phyloP scores from a whole-genome alignment of 495 filamentous ascomycete species.

The Hypoxylon intermedium region DNA sequence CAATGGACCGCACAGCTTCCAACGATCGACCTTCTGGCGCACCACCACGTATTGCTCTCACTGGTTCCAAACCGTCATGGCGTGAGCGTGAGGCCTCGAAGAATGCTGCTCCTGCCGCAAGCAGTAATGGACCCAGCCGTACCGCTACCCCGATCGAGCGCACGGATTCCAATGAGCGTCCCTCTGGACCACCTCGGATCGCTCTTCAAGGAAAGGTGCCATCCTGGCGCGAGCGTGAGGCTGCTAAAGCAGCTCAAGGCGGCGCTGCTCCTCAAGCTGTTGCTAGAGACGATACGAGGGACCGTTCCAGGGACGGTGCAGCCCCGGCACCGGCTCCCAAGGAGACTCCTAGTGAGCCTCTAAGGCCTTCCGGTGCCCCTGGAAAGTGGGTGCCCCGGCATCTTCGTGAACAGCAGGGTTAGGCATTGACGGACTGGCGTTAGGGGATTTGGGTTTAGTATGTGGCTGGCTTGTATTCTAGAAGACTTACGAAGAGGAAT shows the following conservation, averaged over 20 bases:
- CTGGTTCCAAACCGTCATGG: slow-evolving; percentile 45
- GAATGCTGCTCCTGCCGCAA: slow-evolving; percentile 29
- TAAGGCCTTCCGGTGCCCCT: slow-evolving; percentile 52
- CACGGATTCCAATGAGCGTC: slow-evolving; percentile 62
- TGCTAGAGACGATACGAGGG: too few relatives aligned
- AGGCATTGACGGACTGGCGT: slow-evolving; percentile 44
- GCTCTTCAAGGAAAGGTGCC: slow-evolving; percentile 67
- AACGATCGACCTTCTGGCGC: slow-evolving; percentile 47
- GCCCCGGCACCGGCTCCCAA: slow-evolving; percentile 37
- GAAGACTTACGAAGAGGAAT: slow-evolving; percentile 38
- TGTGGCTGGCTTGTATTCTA: slow-evolving; percentile 38
- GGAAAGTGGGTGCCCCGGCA: slow-evolving; percentile 55
- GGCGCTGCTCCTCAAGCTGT: too few relatives aligned
- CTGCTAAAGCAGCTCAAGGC: slow-evolving; percentile 54
- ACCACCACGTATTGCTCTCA: slow-evolving; percentile 38
- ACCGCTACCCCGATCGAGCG: slow-evolving; percentile 49
- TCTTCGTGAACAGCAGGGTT: slow-evolving; percentile 40
- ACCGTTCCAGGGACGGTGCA: too few relatives aligned
- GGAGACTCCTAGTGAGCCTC: slow-evolving; percentile 40
- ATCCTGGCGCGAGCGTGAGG: slow-evolving; percentile 86
- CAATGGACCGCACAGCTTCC: slow-evolving; percentile 46
- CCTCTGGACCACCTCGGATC: slow-evolving; percentile 69
- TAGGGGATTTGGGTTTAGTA: slow-evolving; percentile 41
- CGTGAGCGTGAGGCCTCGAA: slow-evolving; percentile 53
- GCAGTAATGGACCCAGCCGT: slow-evolving; percentile 38